Percentiles rank a stretch among this genome's conserved stretches.
phyloP scores from a whole-genome alignment of 2,329 filamentous ascomycete genomes.

The Penicillium glabrum region DNA sequence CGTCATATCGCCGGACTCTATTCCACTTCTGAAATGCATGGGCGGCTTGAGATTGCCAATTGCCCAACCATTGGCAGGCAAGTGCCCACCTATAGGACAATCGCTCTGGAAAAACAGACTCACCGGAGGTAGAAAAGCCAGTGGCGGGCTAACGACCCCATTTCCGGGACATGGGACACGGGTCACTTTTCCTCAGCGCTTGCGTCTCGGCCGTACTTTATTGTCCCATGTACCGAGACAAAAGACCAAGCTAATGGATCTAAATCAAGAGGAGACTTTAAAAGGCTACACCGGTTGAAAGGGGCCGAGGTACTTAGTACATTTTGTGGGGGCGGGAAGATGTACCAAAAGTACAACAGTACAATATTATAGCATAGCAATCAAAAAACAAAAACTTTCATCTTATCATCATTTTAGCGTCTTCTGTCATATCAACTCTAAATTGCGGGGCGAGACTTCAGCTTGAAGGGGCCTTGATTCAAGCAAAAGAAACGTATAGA shows the following conservation, averaged over 20 bases:
- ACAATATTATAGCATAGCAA: background rate
- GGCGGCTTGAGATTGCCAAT: background rate
- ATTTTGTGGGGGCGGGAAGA: background rate
- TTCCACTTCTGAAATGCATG: background rate
- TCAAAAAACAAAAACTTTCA: constrained; percentile 6
- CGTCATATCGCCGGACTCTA: background rate
- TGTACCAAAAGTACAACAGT: background rate
- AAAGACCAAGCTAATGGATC: background rate
- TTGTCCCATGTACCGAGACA: background rate
- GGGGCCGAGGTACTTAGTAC: background rate
- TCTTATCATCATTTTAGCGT: constrained; percentile 25
- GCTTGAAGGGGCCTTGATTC: background rate
- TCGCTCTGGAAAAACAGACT: background rate
- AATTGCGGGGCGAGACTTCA: constrained; percentile 16
- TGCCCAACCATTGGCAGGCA: background rate
- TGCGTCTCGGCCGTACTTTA: background rate
- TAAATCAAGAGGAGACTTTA: background rate
- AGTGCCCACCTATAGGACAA: background rate
- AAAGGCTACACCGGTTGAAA: background rate
- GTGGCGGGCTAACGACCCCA: background rate
- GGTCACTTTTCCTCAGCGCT: background rate
- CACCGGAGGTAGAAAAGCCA: background rate
- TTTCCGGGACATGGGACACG: background rate
- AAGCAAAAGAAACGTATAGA: background rate
- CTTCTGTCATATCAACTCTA: constrained; percentile 25